phyloP scores from a whole-genome alignment of 768 basidiomycete species.

The Serendipita sp. region DNA sequence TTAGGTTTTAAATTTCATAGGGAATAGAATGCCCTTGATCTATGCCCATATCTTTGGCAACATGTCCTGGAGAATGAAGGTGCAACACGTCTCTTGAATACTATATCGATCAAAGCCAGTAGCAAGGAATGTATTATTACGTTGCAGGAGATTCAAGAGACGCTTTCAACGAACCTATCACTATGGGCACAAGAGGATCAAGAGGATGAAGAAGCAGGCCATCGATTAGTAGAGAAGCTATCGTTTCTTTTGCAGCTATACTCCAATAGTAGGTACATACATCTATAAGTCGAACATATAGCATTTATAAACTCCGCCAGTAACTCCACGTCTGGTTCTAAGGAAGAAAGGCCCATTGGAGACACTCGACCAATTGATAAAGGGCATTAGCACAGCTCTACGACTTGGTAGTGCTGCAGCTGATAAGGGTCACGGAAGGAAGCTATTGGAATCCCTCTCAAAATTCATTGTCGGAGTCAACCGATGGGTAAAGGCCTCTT shows the following conservation, averaged over 20 bases:
- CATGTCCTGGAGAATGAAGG: background rate
- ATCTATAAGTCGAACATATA: background rate
- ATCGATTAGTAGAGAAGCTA: background rate
- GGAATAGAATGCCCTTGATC: slow-evolving; percentile 1
- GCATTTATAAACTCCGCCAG: background rate
- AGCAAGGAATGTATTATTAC: slow-evolving; percentile 1
- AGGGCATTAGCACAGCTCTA: background rate
- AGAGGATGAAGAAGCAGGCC: background rate
- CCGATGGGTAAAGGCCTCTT: background rate
- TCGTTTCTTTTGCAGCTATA: background rate
- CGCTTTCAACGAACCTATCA: background rate
- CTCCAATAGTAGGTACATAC: background rate
- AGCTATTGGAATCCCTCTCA: background rate
- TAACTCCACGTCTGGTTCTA: background rate
- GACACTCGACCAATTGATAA: background rate
- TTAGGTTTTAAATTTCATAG: no score
- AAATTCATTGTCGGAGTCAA: background rate
- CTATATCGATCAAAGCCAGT: background rate
- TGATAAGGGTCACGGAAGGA: background rate
- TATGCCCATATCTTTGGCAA: background rate
- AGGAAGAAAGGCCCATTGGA: background rate
- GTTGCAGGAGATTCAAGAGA: background rate
- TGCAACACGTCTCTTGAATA: background rate
- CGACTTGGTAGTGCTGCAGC: background rate
- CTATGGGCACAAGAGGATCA: background rate